Conservation (phyloP, 352 stramenopile genomes). For the Achlya hypogyna region DNA sequence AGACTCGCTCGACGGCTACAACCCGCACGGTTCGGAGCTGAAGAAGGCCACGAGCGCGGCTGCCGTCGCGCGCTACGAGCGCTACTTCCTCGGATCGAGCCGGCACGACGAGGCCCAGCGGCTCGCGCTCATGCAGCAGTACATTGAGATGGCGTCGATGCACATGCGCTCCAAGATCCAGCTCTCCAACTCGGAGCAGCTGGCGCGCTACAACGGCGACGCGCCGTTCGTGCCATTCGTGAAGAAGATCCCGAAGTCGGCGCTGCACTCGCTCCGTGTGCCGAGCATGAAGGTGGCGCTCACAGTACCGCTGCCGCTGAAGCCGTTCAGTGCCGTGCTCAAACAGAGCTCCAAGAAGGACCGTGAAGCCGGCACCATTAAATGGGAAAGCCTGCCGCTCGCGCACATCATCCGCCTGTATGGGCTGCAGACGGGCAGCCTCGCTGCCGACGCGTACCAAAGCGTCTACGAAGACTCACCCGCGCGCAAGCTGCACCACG, state of each 20-base stretch:
- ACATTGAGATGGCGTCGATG: constrained; percentile 79
- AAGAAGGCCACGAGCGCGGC: not conserved
- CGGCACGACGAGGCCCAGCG: constrained; percentile 53
- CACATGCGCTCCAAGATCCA: constrained; percentile 86
- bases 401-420: constrained; percentile 79
- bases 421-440: constrained; percentile 30
- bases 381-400: constrained; percentile 56
- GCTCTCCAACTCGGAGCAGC: constrained; percentile 71
- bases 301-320: constrained; percentile 9
- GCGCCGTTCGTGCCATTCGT: constrained; percentile 16
- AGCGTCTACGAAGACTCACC: constrained; percentile 31
- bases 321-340: constrained; percentile 1
- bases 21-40: not conserved
- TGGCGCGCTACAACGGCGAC: constrained; percentile 49
- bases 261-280: constrained; percentile 4
- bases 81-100: not conserved
- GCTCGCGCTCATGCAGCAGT: constrained; percentile 81
- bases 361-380: not conserved
- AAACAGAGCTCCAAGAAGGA: constrained; percentile 10
- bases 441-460: not conserved
- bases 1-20: constrained; percentile 12
- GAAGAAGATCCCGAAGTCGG: constrained; percentile 10
- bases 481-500: constrained; percentile 58
- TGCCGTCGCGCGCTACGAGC: constrained; percentile 9
- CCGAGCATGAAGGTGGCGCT: constrained; percentile 10